Evolutionary conservation across 163 green algal species (phyloP), one percentile per base, ranked within the genome.

Genomic region (Scenedesmus sp.): DNA sequence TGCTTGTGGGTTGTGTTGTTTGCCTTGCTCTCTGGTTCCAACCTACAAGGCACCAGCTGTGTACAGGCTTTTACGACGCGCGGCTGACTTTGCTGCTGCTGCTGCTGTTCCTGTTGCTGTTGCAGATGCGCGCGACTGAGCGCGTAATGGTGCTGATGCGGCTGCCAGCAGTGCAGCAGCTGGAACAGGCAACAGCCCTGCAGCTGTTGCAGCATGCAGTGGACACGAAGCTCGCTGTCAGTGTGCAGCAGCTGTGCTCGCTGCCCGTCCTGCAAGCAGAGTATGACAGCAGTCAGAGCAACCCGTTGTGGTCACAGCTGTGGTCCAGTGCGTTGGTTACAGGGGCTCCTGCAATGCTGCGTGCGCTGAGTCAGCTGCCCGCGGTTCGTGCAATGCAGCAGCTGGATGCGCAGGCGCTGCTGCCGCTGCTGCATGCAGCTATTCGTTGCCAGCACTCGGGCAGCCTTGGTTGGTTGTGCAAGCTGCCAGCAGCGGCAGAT

Each of bases 201-300:
- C 70, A 79, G 20, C 70, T 79, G 23, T 12, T 79, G 23, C 70
- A 52, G 52, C 2, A 5, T 13, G 70, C 70, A 79, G 70, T 52
- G 7, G 23, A 79, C 23, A 52, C 6, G 23, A 5, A 8, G 20
- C 70, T 79, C 23, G 23, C 2, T 79, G 5, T 46, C 70, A 79
- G 70, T 79, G 70, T 79, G 70, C 23, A 8, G 70, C 23, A 52
- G 70, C 70, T 79, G 70, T 79, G 70, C 70, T 23, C 46, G 70
- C 70, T 79, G 70, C 70, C 70, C 52, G 70, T 52, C 70, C 70
- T 79, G 70, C 70, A 79, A 79, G 70, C 70, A 79, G 70, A 23
- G 70, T 6, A 5, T 16, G 23, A 13, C 23, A 52, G 70, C 70
- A 18, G 70, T 79, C 23, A 52, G 13, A 16, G 70, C 20, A 52